These are phyloP conservation scores for Melaleuca alternifolia DNA, from an alignment of 345 rosid genomes.

Conservation along the genomic window DNA sequence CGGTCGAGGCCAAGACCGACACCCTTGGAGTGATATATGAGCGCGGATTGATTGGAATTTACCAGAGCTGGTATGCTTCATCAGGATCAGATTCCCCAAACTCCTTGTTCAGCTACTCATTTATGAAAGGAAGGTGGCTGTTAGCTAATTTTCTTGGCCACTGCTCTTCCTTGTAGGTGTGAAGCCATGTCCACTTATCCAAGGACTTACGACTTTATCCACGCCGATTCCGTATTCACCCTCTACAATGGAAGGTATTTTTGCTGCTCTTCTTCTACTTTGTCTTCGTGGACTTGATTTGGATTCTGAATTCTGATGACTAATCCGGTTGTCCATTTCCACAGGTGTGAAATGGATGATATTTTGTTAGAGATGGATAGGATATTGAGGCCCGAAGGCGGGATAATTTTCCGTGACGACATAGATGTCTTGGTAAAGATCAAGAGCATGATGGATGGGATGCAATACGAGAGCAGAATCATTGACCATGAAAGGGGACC, in stretches of 20 bases:
- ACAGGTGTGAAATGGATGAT: conserved; percentile 67
- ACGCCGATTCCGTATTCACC: conserved; percentile 68
- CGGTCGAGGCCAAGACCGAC: conserved; percentile 46
- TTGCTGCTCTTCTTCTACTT: not conserved
- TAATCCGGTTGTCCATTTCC: not conserved
- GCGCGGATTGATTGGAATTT: conserved; percentile 87
- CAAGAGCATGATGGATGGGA: conserved; percentile 42
- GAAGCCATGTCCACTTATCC: conserved; percentile 99
- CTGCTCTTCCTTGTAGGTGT: conserved; percentile 21
- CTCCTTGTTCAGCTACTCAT: not conserved
- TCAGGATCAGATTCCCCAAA: not conserved
- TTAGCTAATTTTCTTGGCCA: not conserved
- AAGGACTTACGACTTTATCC: conserved; percentile 85
- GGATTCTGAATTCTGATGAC: not conserved
- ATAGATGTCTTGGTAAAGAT: conserved; percentile 57
- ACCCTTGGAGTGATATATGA: conserved; percentile 80
- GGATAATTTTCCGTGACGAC: conserved; percentile 81
- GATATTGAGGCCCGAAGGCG: conserved; percentile 75
- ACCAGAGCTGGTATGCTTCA: conserved; percentile 64
- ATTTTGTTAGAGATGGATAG: conserved; percentile 87
- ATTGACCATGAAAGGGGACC: conserved; percentile 78
- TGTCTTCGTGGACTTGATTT: not conserved
- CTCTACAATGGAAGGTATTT: conserved; percentile 46
- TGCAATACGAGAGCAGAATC: conserved; percentile 79
- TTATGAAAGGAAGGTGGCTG: not conserved